Conservation (phyloP, 176 grass and related monocot genomes). For the Elaeis guineensis region DNA sequence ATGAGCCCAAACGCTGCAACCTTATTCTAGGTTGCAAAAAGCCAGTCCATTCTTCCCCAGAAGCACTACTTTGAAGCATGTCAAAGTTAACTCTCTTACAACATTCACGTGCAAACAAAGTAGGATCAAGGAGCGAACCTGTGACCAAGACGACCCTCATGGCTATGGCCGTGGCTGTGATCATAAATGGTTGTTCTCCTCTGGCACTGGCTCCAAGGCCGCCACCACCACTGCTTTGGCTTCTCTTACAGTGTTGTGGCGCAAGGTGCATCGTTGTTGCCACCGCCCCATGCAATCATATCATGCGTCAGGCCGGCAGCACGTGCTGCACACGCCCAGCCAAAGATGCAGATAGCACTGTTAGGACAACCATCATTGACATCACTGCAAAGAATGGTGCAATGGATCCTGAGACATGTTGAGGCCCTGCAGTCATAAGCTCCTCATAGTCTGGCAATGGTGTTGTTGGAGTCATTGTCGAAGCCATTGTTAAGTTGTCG, state of each 20-base stretch:
- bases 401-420: slow-evolving; percentile 28
- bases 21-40: no score
- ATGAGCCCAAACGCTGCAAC: no score
- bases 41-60: no score
- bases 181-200: neutral
- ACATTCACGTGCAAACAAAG: no score
- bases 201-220: slow-evolving; percentile 8
- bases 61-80: no score
- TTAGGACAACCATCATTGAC: slow-evolving; percentile 45
- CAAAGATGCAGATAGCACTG: slow-evolving; percentile 52
- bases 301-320: no score
- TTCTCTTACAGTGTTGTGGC: slow-evolving; percentile 8
- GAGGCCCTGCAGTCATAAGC: neutral
- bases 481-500: slow-evolving; percentile 9
- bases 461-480: slow-evolving; percentile 20
- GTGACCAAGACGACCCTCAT: slow-evolving; percentile 13
- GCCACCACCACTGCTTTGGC: slow-evolving; percentile 22
- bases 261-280: no score
- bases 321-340: slow-evolving; percentile 11
- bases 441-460: slow-evolving; percentile 34
- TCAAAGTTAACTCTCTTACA: no score
- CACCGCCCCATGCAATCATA: no score
- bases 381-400: slow-evolving; percentile 64
- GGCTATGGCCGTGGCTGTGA: slow-evolving; percentile 38
- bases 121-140: no score